Base-by-base conservation (phyloP, 139 green algal species). In the Ettlia oleoabundans region DNA sequence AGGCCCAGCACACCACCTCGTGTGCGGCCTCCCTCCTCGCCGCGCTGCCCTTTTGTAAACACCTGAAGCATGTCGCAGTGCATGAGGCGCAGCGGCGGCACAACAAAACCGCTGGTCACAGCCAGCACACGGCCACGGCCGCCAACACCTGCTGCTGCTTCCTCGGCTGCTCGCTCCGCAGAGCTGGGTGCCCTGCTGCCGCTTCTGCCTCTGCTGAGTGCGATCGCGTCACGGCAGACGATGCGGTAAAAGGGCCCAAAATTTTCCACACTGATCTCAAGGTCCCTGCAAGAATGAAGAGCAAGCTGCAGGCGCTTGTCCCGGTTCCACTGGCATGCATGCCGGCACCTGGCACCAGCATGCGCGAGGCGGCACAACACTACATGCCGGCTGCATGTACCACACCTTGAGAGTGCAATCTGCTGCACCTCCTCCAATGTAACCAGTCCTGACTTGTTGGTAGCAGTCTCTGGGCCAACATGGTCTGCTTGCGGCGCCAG, bases 11-110 rank as follows among this genome's bases (percentile, higher is more conserved):
- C 76, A 26, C 87, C 87, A 4, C 88, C 84, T 0, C 91, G 78
- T 13, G 89, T 41, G 2, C 86, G 82, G 32, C 88, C 47, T 0
- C 87, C 88, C 58, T 86, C 51, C 19, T 86, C 76, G 2, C 88
- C 86, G 7, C 41, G 37, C 52, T 75, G 41, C 6, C 40, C 38
- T 6, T 64, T 67, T 2, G 87, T 94, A 64, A 95, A 96, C 15
- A 97, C 85, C 62, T 94, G 90, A 47, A 97, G 85, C 2, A 81
- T 94, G 80, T 97, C 93, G 62, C 93, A 96, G 70, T 97, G 93
- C 90, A 95, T 92, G 35, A 96, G 81, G 0, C 87, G 67, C 35
- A 94, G 80, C 22, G 90, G 87, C 13, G 92, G 87, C 32, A 89
- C 80, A 28, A 92, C 82, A 82, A 96, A 96, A 35, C 93, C 93